Evolutionary conservation across 2,329 filamentous ascomycete species (phyloP).

Genomic region (Scolecobasidium constrictum): DNA sequence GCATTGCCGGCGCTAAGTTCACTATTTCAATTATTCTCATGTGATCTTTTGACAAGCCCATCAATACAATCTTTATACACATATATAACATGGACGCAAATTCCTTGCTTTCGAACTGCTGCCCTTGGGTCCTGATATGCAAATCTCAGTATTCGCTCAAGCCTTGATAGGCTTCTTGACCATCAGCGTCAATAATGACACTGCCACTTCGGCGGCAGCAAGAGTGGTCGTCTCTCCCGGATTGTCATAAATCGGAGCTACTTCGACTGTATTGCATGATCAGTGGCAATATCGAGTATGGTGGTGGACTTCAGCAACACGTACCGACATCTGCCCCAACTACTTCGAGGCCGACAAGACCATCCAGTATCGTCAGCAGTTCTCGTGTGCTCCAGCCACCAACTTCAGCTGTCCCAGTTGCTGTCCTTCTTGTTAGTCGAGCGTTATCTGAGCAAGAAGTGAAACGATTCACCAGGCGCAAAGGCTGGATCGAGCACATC

Average conservation of each 20-base stretch:
- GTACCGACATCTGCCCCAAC: constrained; percentile 47
- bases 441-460: not conserved
- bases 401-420: constrained; percentile 49
- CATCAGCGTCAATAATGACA: constrained; percentile 39
- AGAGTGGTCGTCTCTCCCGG: constrained; percentile 46
- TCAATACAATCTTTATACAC: no score
- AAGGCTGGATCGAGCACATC: constrained; percentile 46
- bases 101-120: no score
- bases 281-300: not conserved
- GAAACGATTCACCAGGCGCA: constrained; percentile 40
- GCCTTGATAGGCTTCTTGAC: constrained; percentile 27
- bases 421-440: constrained; percentile 18
- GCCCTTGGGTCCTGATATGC: no score
- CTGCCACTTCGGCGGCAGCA: constrained; percentile 43
- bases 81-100: no score
- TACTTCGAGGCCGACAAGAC: constrained; percentile 45
- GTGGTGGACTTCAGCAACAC: constrained; percentile 10
- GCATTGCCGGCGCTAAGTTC: no score
- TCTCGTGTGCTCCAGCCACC: constrained; percentile 53
- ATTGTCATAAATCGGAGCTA: constrained; percentile 52
- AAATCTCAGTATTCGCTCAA: no score
- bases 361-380: constrained; percentile 46
- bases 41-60: no score
- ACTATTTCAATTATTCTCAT: no score
- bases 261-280: constrained; percentile 36